Percentiles rank a stretch among this genome's conserved stretches.
phyloP scores from a whole-genome alignment of 805 yeast species.

The Spathaspora passalidarum region DNA sequence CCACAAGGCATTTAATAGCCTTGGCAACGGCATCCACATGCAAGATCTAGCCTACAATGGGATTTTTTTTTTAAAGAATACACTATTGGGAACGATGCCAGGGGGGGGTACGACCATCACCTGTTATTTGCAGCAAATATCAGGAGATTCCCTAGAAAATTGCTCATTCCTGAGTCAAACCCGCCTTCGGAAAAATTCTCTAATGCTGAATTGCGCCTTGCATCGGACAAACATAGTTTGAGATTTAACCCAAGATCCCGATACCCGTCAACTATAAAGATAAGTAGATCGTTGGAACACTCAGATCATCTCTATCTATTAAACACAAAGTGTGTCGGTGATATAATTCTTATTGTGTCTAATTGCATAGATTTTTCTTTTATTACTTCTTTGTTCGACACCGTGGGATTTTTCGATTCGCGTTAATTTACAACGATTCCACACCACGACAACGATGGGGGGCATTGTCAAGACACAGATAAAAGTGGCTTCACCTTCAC shows the following conservation, averaged over 20 bases:
- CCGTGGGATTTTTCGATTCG: not conserved
- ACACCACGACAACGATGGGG: not conserved
- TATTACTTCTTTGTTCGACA: not conserved
- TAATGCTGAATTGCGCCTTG: too few species aligned
- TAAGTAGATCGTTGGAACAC: too few species aligned
- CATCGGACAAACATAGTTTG: too few species aligned
- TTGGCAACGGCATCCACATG: too few species aligned
- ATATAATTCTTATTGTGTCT: not conserved
- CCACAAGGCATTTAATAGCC: too few species aligned
- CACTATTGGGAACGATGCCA: not conserved
- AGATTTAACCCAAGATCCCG: too few species aligned
- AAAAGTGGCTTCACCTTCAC: not conserved
- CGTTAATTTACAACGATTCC: not conserved
- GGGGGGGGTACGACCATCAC: not conserved
- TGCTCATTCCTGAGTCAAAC: too few species aligned
- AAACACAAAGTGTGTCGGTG: not conserved
- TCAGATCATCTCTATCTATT: too few species aligned
- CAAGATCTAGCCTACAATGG: too few species aligned
- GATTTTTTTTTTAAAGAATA: too few species aligned
- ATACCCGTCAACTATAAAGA: too few species aligned
- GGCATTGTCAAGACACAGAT: not conserved
- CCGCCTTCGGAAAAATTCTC: too few species aligned
- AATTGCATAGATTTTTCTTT: not conserved
- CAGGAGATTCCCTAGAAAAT: not conserved
- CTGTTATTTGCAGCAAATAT: not conserved